These are phyloP conservation scores for Funneliformis mosseae DNA, from an alignment of 192 early-diverging fungal genomes.

Conservation along the genomic window DNA sequence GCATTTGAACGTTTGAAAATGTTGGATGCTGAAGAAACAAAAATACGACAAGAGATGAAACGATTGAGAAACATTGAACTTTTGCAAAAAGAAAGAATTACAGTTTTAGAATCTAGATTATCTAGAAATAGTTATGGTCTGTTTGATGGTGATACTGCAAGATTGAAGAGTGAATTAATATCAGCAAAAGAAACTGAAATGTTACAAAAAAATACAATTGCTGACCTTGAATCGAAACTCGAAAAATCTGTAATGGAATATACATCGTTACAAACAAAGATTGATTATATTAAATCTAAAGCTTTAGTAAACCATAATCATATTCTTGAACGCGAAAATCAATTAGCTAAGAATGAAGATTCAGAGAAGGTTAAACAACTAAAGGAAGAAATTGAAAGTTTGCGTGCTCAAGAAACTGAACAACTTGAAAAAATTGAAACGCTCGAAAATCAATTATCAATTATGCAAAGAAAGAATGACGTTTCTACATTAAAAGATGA, in stretches of 20 bases:
- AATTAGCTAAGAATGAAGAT: background rate
- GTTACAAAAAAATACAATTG: background rate
- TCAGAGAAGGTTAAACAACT: background rate
- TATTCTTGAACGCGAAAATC: background rate
- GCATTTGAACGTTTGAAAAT: background rate
- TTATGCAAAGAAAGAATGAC: background rate
- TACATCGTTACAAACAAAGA: background rate
- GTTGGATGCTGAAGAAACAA: background rate
- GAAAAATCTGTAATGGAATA: slow-evolving; percentile 6
- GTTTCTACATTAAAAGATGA: background rate
- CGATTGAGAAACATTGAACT: background rate
- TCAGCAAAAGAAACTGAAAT: background rate
- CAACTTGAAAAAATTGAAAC: slow-evolving; percentile 5
- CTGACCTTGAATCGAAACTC: background rate
- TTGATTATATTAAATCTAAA: slow-evolving; percentile 13
- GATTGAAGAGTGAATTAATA: background rate
- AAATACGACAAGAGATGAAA: slow-evolving; percentile 4
- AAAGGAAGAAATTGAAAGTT: slow-evolving; percentile 14
- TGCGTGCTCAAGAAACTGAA: background rate
- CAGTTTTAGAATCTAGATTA: background rate
- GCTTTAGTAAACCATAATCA: background rate
- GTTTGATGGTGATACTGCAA: background rate
- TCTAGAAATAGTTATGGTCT: background rate
- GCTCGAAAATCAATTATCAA: background rate
- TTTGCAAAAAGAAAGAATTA: slow-evolving; percentile 14